Evolutionary conservation across 2,329 filamentous ascomycete species (phyloP), one percentile per base, ranked within the genome.

Genomic region (Phyllosticta citrichinensis): DNA sequence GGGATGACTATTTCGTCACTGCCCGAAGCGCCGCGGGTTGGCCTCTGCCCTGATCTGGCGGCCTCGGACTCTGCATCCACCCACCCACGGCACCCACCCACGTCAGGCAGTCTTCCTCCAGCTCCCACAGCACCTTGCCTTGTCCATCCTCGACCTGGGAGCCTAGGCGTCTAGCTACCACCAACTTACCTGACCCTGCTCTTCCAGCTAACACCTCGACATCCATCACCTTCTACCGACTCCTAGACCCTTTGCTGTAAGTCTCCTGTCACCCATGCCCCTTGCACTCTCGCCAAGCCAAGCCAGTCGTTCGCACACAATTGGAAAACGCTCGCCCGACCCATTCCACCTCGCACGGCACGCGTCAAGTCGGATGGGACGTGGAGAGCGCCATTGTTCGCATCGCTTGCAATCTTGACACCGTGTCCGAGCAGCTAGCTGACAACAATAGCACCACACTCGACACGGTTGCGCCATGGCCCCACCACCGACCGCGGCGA

Each of bases 401-500:
- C 40, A 8, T n/a, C n/a, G 40, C 14, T 47, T 14, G 40, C 40
- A 47, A 47, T 47, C 40, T 47, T 47, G 40, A 47, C 40, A 47
- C 40, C 3, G 40, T 47, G 40, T 9, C 35, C 54, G 27, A 50
- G 47, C 51, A n/a, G 30, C 33, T 24, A 52, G 30, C 55, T 35
- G 47, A 35, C 22, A 40, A 30, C 20, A 52, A 55, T 65, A 65
- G 62, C 50, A 25, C 22, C 62, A 17, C 68, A 69, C 69, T 68
- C 69, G 65, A 69, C 67, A 62, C 66, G 59, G 62, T 65, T 63
- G 65, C 64, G 65, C 62, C 64, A 89, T 89, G 87, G 84, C 89
- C 76, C 87, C 89, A 77, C 87, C 88, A 75, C 87, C 88, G 66
- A 79, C 87, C 62, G 78, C 87, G 62, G 82, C 78, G 68, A 75